Evolutionary conservation across 805 yeast species (phyloP), one percentile per base, ranked within the genome.

Genomic region (Maudiozyma turicensis): DNA sequence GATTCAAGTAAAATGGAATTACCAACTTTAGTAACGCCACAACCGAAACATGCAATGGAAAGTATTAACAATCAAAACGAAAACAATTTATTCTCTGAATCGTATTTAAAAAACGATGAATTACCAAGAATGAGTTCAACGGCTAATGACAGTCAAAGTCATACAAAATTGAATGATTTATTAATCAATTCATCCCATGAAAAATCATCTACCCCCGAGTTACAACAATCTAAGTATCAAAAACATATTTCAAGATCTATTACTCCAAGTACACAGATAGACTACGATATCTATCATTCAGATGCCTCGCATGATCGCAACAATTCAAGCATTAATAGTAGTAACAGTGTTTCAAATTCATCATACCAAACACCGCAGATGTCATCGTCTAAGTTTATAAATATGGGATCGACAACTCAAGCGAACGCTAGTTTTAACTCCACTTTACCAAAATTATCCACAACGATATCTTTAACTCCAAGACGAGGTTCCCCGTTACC

Each of bases 401-500:
- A 26, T 28, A 40, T n/a, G 9, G 28, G 28, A 10, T 31, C 44
- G 10, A 14, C 14, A 28, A 39, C 11, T 20, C 42, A 39, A 28
- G 28, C 30, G 7, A n/a, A 30, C 9, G 14, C 37, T 4, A 42
- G 31, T 42, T 8, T 42, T 6, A 42, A 30, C 14, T 14, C 51
- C 4, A 47, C 51, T 11, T 42, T 54, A 28, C 59, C 65, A 11
- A 65, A 58, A 51, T 35, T 60, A 30, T 58, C 54, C 43, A 55
- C 64, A 3, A 55, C 60, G 39, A 40, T 77, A n/a, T 56, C 59
- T 5, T 48, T 59, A 14, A 64, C 84, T 1, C 85, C 85, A 13
- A 69, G 82, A 57, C 65, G 83, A 51, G 79, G 75, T 33, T 67
- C 80, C 6, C 80, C 84, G 1, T 80, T 84, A 2, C 51, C 48